Evolutionary conservation across 192 early-diverging fungal genomes (phyloP).

Genomic region (Lobulomyces angularis): DNA sequence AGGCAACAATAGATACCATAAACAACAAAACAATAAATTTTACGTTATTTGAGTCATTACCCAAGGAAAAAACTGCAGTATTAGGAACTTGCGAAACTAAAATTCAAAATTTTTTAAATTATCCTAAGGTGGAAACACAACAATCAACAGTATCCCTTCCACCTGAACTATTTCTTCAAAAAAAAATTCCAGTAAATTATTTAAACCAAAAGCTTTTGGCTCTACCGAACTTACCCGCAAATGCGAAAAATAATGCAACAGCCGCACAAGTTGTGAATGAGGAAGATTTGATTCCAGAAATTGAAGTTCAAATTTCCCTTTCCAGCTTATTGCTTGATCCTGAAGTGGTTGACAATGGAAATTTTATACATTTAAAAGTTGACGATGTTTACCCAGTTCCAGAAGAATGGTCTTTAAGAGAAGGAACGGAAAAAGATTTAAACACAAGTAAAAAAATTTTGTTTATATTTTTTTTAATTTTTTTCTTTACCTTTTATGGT

Average conservation of each 20-base stretch:
- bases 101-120: conserved; percentile 32
- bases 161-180: conserved; percentile 13
- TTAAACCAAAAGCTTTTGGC: conserved; percentile 30
- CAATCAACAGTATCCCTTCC: conserved; percentile 13
- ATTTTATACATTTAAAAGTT: conserved; percentile 31
- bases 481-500: conserved; percentile 1
- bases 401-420: conserved; percentile 48
- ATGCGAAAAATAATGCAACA: conserved; percentile 22
- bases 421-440: conserved; percentile 47
- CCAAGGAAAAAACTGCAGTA: conserved; percentile 47
- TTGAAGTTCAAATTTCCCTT: conserved; percentile 34
- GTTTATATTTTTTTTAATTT: not conserved
- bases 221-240: not conserved
- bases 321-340: conserved; percentile 26
- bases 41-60: conserved; percentile 41
- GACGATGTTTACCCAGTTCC: conserved; percentile 40
- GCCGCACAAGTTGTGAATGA: conserved; percentile 8
- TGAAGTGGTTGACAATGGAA: conserved; percentile 31
- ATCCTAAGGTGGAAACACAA: conserved; percentile 24
- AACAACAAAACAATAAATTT: conserved; percentile 36
- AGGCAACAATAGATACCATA: conserved; percentile 41
- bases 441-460: conserved; percentile 33
- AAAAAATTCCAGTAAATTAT: conserved; percentile 25
- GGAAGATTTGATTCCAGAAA: conserved; percentile 13
- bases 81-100: conserved; percentile 34